phyloP scores from a whole-genome alignment of 345 rosid genomes.

The Excoecaria cochinchinensis region DNA sequence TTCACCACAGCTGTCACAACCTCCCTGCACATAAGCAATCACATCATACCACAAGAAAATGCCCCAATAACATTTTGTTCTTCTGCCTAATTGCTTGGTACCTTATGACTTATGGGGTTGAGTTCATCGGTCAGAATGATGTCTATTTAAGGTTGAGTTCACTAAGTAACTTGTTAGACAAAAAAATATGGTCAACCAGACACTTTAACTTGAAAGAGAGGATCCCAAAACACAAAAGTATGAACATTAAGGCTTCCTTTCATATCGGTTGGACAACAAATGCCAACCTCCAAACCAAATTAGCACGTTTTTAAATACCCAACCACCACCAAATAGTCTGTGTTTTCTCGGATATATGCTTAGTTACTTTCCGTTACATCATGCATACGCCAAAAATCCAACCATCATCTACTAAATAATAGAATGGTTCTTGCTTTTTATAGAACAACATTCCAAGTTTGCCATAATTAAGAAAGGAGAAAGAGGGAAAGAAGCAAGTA shows the following conservation, averaged over 20 bases:
- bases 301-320: not conserved
- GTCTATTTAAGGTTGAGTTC: not conserved
- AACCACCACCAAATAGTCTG: not conserved
- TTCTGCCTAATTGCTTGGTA: too few relatives aligned
- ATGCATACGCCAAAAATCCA: not conserved
- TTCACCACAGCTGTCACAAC: slow-evolving; percentile 40
- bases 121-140: not conserved
- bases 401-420: not conserved
- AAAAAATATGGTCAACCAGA: not conserved
- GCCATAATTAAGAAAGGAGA: not conserved
- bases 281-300: not conserved
- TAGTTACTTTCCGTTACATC: not conserved
- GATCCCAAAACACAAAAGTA: not conserved
- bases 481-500: not conserved
- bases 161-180: not conserved
- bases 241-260: not conserved
- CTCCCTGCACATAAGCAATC: slow-evolving; percentile 46
- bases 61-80: too few relatives aligned
- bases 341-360: not conserved
- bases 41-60: too few relatives aligned
- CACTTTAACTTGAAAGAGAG: not conserved
- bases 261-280: not conserved
- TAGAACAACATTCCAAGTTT: not conserved
- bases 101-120: not conserved
- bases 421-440: not conserved